Evolutionary conservation across 352 stramenopile genomes (phyloP).

Genomic region (Globisporangium paddicum): DNA sequence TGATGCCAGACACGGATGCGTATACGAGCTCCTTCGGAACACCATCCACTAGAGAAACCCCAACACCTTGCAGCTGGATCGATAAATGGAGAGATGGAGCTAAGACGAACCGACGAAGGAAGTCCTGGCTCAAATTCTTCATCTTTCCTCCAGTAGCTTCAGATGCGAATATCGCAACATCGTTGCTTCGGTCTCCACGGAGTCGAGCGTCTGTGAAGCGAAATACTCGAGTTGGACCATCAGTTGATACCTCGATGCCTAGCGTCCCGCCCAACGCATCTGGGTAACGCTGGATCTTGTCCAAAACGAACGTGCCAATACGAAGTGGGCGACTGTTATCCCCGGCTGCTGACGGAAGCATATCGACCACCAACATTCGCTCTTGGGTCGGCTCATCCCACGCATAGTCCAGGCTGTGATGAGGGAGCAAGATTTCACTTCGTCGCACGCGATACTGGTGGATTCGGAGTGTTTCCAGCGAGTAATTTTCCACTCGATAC

Average conservation of each 20-base stretch:
- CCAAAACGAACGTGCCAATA: slow-evolving; percentile 77
- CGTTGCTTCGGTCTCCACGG: slow-evolving; percentile 31
- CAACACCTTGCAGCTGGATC: slow-evolving; percentile 64
- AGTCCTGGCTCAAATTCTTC: slow-evolving; percentile 8
- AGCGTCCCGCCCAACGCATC: slow-evolving; percentile 70
- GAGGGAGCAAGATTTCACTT: slow-evolving; percentile 82
- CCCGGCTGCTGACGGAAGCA: slow-evolving; percentile 82
- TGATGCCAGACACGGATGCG: slow-evolving; percentile 57
- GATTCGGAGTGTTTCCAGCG: slow-evolving; percentile 81
- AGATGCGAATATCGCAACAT: slow-evolving; percentile 7
- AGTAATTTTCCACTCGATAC: slow-evolving; percentile 89
- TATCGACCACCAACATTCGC: slow-evolving; percentile 78
- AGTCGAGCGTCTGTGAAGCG: slow-evolving; percentile 82
- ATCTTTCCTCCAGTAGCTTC: not conserved
- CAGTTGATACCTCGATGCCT: slow-evolving; percentile 77
- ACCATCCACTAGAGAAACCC: slow-evolving; percentile 72
- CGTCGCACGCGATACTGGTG: slow-evolving; percentile 77
- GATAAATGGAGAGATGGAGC: slow-evolving; percentile 44
- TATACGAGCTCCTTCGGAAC: slow-evolving; percentile 79
- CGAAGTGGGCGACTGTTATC: slow-evolving; percentile 83
- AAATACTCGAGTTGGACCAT: slow-evolving; percentile 84
- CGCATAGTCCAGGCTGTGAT: slow-evolving; percentile 85
- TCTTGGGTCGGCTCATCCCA: slow-evolving; percentile 86
- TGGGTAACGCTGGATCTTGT: slow-evolving; percentile 78
- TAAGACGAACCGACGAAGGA: slow-evolving; percentile 47